These are phyloP conservation scores for Chrysanthemum lavandulifolium DNA, from an alignment of 129 eudicot genomes.

Conservation along the genomic window DNA sequence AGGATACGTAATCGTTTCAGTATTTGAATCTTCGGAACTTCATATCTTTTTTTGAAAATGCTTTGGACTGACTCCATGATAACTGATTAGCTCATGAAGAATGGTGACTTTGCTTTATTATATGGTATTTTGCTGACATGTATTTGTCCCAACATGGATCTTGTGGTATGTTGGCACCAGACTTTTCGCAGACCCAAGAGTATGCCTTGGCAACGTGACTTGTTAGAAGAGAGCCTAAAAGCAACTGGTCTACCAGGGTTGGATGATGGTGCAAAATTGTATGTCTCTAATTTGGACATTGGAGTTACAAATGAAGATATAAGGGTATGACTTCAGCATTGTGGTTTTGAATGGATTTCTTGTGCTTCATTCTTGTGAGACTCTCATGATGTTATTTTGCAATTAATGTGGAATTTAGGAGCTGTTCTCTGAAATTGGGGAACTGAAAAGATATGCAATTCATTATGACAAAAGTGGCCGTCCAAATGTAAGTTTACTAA, in stretches of 20 bases:
- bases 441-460: conserved; percentile 86
- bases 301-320: conserved; percentile 95
- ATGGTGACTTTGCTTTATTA: conserved; percentile 40
- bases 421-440: conserved; percentile 89
- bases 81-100: conserved; percentile 45
- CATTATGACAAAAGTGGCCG: conserved; percentile 82
- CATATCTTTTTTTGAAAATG: background rate
- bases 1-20: conserved; percentile 36
- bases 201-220: conserved; percentile 80
- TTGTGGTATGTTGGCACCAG: conserved; percentile 69
- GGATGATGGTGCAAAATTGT: conserved; percentile 72
- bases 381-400: conserved; percentile 32
- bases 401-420: conserved; percentile 58
- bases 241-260: conserved; percentile 69
- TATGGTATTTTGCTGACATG: conserved; percentile 61
- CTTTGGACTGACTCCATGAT: conserved; percentile 36
- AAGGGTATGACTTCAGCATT: conserved; percentile 65
- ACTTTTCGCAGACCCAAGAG: conserved; percentile 70
- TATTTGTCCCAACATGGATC: conserved; percentile 43
- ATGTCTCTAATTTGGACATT: conserved; percentile 73
- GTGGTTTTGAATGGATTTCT: conserved; percentile 21
- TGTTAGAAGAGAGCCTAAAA: conserved; percentile 84
- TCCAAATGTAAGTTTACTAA: conserved; percentile 68
- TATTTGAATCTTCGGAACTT: background rate
- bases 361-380: conserved; percentile 7